phyloP scores from a whole-genome alignment of 2,329 filamentous ascomycete genomes.

The Fusarium sp. region DNA sequence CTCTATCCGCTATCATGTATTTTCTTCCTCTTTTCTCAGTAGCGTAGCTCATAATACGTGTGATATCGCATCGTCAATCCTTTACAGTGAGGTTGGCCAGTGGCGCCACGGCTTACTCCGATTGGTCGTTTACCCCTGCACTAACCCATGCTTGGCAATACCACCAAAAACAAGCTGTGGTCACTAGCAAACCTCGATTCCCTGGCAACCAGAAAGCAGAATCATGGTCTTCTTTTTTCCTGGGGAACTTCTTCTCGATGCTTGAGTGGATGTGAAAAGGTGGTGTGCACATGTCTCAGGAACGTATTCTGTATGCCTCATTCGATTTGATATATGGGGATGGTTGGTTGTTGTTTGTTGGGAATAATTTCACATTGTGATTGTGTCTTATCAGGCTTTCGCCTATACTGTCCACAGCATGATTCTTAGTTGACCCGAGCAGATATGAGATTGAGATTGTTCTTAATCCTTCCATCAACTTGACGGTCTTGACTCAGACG shows the following conservation, averaged over 20 bases:
- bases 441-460: slow-evolving; percentile 8
- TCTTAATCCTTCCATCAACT: slow-evolving; percentile 9
- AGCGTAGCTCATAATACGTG: slow-evolving; percentile 26
- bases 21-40: neutral
- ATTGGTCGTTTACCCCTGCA: slow-evolving; percentile 41
- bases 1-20: slow-evolving; percentile 3
- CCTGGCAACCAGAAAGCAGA: slow-evolving; percentile 37
- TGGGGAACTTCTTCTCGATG: slow-evolving; percentile 37
- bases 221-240: slow-evolving; percentile 28
- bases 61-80: slow-evolving; percentile 36
- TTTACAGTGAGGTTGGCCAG: slow-evolving; percentile 41
- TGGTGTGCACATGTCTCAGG: slow-evolving; percentile 33
- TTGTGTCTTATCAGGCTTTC: slow-evolving; percentile 34
- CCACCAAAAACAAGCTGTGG: slow-evolving; percentile 29
- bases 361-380: neutral
- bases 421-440: neutral
- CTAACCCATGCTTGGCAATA: slow-evolving; percentile 24
- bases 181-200: slow-evolving; percentile 32
- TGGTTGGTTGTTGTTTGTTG: neutral
- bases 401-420: slow-evolving; percentile 16
- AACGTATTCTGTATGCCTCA: slow-evolving; percentile 3
- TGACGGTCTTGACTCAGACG: too few relatives aligned
- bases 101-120: slow-evolving; percentile 22
- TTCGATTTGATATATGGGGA: too few relatives aligned
- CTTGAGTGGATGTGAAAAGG: slow-evolving; percentile 3